phyloP scores from a whole-genome alignment of 768 basidiomycete genomes.

The Boletus reticuloceps region DNA sequence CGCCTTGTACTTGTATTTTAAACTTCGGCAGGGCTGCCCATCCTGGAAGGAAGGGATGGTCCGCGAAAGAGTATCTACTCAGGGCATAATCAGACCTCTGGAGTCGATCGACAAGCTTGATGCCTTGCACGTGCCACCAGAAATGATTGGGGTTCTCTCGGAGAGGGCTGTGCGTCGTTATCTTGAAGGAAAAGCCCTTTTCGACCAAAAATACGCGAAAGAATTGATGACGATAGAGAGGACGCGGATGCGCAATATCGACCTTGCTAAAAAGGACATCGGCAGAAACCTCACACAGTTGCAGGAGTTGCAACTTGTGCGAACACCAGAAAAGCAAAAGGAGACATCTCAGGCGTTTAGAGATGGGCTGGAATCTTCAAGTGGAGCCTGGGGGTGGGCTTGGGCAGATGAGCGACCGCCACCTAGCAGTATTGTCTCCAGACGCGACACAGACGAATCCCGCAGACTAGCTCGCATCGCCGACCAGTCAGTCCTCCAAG shows the following conservation, averaged over 20 bases:
- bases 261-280: conserved; percentile 62
- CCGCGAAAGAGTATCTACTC: conserved; percentile 83
- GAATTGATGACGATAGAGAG: conserved; percentile 60
- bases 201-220: conserved; percentile 65
- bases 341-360: conserved; percentile 20
- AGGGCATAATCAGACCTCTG: conserved; percentile 78
- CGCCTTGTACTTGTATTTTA: not conserved
- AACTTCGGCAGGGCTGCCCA: conserved; percentile 30
- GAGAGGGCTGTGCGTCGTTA: conserved; percentile 79
- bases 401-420: conserved; percentile 90
- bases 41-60: conserved; percentile 68
- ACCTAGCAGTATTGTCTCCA: conserved; percentile 86
- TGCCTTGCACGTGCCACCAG: conserved; percentile 61
- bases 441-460: conserved; percentile 84
- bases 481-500: conserved; percentile 60
- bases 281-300: conserved; percentile 51
- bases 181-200: conserved; percentile 54
- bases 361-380: conserved; percentile 38
- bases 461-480: conserved; percentile 69
- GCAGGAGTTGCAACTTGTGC: conserved; percentile 20
- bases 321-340: conserved; percentile 21
- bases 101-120: conserved; percentile 67
- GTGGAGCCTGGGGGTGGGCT: conserved; percentile 72
- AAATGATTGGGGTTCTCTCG: conserved; percentile 70
- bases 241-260: conserved; percentile 60